phyloP scores from a whole-genome alignment of 2,329 filamentous ascomycete genomes.

The Aspergillus sp. region DNA sequence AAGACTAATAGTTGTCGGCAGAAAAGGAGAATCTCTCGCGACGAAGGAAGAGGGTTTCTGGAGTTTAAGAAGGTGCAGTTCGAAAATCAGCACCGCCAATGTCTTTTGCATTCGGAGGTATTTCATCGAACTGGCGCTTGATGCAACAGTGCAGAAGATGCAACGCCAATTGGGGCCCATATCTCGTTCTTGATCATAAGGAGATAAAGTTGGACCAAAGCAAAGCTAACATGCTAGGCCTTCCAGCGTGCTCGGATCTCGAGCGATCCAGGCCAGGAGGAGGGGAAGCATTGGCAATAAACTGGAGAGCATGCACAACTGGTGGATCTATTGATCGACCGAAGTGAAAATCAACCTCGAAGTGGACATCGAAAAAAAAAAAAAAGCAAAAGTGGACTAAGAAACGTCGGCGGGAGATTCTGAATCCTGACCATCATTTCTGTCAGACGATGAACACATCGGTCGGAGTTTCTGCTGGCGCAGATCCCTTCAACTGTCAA shows the following conservation, averaged over 20 bases:
- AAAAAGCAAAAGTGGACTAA: constrained; percentile 8
- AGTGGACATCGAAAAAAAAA: background rate
- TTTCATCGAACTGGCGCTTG: constrained; percentile 11
- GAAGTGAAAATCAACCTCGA: constrained; percentile 6
- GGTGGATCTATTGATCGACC: constrained; percentile 16
- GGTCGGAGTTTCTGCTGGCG: constrained; percentile 11
- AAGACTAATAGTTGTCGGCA: background rate
- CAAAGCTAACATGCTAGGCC: constrained; percentile 10
- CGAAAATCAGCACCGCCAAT: constrained; percentile 20
- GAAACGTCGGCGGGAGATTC: constrained; percentile 17
- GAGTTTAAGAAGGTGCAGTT: constrained; percentile 19
- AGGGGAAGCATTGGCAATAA: constrained; percentile 7
- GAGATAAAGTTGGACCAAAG: constrained; percentile 24
- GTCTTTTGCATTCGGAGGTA: constrained; percentile 16
- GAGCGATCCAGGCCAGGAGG: constrained; percentile 7
- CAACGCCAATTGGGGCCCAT: constrained; percentile 17
- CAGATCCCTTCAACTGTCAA: constrained; percentile 5
- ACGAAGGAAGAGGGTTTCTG: constrained; percentile 10
- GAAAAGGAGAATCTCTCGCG: constrained; percentile 2
- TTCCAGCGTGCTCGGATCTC: constrained; percentile 17
- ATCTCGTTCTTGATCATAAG: constrained; percentile 23
- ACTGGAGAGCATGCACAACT: constrained; percentile 16
- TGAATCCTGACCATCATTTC: constrained; percentile 14
- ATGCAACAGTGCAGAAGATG: background rate
- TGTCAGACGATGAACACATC: constrained; percentile 10